Conservation (phyloP, 176 grass and related monocot genomes). For the Avena atlantica region DNA sequence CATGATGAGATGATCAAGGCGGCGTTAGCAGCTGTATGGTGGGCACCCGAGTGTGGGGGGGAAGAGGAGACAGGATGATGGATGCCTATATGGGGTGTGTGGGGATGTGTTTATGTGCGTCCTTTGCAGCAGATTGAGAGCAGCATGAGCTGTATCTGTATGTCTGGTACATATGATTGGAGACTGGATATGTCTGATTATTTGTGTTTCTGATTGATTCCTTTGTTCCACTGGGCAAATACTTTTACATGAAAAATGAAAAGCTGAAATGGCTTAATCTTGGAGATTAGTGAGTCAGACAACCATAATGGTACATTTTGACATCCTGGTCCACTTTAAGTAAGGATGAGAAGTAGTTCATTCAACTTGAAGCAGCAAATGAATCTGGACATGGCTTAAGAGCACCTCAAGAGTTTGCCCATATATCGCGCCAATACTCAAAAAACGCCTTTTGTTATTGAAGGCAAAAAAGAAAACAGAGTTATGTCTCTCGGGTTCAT, state of each 20-base stretch:
- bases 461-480: too few relatives aligned
- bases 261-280: not conserved
- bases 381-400: not conserved
- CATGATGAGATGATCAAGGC: slow-evolving; percentile 10
- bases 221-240: not conserved
- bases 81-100: slow-evolving; percentile 12
- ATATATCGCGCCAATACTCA: too few relatives aligned
- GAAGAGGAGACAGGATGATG: slow-evolving; percentile 33
- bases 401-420: too few relatives aligned
- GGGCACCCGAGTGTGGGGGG: slow-evolving; percentile 21
- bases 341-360: slow-evolving; percentile 4
- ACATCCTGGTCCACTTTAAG: not conserved
- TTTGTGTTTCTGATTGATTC: not conserved
- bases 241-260: not conserved
- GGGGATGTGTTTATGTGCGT: not conserved
- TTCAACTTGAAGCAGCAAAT: not conserved
- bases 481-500: too few relatives aligned
- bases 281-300: not conserved
- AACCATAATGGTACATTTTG: not conserved
- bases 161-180: slow-evolving; percentile 56
- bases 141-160: slow-evolving; percentile 60
- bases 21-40: not conserved
- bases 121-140: slow-evolving; percentile 8
- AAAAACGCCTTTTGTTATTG: too few relatives aligned
- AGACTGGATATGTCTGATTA: slow-evolving; percentile 19